These are phyloP conservation scores for Lathyrus aphaca DNA, from an alignment of 306 rosid species.

Conservation along the genomic window DNA sequence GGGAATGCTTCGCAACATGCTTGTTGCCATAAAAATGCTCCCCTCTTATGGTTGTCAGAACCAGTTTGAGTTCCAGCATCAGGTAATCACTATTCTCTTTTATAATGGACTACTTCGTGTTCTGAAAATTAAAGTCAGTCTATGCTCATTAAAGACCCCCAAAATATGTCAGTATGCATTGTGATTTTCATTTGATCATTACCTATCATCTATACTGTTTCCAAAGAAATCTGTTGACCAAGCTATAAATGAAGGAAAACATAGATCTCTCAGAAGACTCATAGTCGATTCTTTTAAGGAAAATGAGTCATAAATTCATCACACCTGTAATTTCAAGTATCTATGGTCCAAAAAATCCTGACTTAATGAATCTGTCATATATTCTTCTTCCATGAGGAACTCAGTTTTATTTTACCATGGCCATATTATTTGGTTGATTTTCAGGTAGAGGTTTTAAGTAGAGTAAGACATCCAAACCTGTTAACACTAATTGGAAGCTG, in stretches of 20 bases:
- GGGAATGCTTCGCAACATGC: slow-evolving; percentile 76
- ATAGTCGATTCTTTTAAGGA: no score
- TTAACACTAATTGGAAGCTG: slow-evolving; percentile 74
- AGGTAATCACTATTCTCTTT: slow-evolving; percentile 58
- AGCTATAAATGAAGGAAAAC: no score
- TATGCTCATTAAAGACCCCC: not conserved
- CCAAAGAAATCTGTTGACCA: no score
- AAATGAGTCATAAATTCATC: no score
- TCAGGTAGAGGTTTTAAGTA: slow-evolving; percentile 86
- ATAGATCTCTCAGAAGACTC: no score
- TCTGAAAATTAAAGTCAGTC: slow-evolving; percentile 29
- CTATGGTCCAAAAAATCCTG: slow-evolving; percentile 18
- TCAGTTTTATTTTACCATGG: slow-evolving; percentile 27
- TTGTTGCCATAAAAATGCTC: slow-evolving; percentile 89
- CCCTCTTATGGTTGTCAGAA: slow-evolving; percentile 85
- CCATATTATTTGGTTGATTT: slow-evolving; percentile 44
- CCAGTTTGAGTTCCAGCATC: slow-evolving; percentile 60
- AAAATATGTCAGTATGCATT: slow-evolving; percentile 23
- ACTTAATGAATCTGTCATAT: slow-evolving; percentile 18
- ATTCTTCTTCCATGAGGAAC: slow-evolving; percentile 28
- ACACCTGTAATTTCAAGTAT: slow-evolving; percentile 7
- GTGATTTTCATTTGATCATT: slow-evolving; percentile 11
- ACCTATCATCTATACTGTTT: slow-evolving; percentile 21
- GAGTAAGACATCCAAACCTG: slow-evolving; percentile 85
- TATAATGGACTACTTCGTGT: not conserved